A percentile compares a stretch with the other conserved stretches of the same genome.
These are phyloP conservation scores for Vitis riparia DNA, from an alignment of 164 flowering plant species.

Conservation along the genomic window DNA sequence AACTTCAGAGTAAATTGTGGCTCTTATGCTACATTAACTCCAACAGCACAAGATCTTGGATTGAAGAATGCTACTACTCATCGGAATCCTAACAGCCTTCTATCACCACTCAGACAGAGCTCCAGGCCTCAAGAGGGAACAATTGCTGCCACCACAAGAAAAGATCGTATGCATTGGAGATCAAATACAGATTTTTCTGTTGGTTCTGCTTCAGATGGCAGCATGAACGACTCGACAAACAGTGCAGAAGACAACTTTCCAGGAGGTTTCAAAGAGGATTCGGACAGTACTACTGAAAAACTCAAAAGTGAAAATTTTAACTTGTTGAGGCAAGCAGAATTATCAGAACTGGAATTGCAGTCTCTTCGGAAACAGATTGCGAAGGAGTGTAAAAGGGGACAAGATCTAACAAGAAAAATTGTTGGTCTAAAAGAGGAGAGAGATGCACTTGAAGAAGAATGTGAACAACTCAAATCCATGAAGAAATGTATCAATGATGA, in stretches of 20 bases:
- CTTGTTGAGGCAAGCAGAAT: conserved; percentile 30
- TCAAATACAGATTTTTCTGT: conserved; percentile 37
- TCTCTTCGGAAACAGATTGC: conserved; percentile 41
- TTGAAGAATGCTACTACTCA: conserved; percentile 1
- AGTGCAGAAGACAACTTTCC: conserved; percentile 29
- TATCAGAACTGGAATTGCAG: conserved; percentile 42
- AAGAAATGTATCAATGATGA: conserved; percentile 14
- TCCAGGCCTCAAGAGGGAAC: conserved; percentile 20
- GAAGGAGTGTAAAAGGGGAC: conserved; percentile 37
- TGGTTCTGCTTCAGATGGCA: conserved; percentile 38
- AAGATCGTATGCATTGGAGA: conserved; percentile 15
- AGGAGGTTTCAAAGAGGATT: conserved; percentile 18
- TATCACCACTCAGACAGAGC: conserved; percentile 10
- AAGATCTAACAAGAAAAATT: conserved; percentile 31
- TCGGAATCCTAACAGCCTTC: not conserved
- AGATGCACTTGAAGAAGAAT: conserved; percentile 30
- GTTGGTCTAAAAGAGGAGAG: conserved; percentile 35
- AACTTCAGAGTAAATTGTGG: conserved; percentile 11
- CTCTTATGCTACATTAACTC: conserved; percentile 9
- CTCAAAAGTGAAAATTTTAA: conserved; percentile 27
- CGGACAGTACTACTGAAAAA: conserved; percentile 20
- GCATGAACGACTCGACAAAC: conserved; percentile 29
- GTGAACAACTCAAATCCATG: conserved; percentile 27
- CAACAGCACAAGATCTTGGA: not conserved
- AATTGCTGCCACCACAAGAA: conserved; percentile 5